These are phyloP conservation scores for Kodamaea sagamina DNA, from an alignment of 805 yeast species.

Conservation along the genomic window DNA sequence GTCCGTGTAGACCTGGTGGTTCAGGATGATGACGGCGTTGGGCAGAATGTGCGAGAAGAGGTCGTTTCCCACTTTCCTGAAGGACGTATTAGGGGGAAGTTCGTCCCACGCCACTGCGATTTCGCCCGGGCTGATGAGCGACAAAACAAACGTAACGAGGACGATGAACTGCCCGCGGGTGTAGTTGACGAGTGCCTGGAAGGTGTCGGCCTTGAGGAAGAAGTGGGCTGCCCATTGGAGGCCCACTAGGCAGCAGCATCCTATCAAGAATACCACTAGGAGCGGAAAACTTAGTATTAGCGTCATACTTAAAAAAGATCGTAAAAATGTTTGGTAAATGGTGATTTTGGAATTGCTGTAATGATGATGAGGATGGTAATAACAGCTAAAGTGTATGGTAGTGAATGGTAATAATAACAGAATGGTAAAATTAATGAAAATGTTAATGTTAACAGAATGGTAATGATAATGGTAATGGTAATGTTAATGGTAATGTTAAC, in stretches of 20 bases:
- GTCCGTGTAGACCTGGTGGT: conserved; percentile 92
- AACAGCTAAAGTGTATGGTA: too few species aligned
- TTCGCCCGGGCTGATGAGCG: conserved; percentile 53
- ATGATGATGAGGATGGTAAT: not conserved
- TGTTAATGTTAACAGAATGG: not conserved
- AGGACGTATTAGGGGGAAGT: conserved; percentile 20
- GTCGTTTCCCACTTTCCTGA: conserved; percentile 9
- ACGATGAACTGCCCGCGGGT: conserved; percentile 63
- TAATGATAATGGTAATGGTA: not conserved
- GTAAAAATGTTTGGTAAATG: not conserved
- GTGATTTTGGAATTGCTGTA: not conserved
- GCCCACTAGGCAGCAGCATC: conserved; percentile 6
- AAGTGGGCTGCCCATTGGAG: conserved; percentile 2
- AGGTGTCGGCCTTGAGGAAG: conserved; percentile 16
- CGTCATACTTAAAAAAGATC: conserved; percentile 2
- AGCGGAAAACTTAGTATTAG: not conserved
- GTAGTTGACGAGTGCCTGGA: conserved; percentile 46
- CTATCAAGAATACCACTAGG: conserved; percentile 4
- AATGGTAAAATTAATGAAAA: not conserved
- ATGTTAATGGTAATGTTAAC: not conserved
- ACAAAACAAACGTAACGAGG: conserved; percentile 52
- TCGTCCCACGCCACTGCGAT: conserved; percentile 52
- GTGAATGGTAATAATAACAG: too few species aligned
- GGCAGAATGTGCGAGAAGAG: conserved; percentile 24
- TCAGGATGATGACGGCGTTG: conserved; percentile 70